Evolutionary conservation across 2,329 filamentous ascomycete genomes (phyloP).

Genomic region (Coniella vitis): DNA sequence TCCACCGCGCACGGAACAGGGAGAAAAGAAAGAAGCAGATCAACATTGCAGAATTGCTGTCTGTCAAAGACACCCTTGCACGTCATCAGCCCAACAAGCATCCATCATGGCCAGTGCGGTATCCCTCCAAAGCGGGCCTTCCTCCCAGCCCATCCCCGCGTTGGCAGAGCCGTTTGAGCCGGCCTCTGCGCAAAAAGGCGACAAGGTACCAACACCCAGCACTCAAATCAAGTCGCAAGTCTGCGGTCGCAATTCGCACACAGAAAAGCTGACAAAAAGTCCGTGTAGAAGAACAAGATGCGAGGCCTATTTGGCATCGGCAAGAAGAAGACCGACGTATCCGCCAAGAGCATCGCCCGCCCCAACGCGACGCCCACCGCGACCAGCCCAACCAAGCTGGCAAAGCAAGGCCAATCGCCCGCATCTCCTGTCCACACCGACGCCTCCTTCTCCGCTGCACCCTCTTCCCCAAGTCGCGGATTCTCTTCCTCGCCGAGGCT

Average conservation of each 20-base stretch:
- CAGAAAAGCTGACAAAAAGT: constrained; percentile 11
- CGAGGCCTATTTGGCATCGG: constrained; percentile 54
- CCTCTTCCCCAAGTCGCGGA: constrained; percentile 59
- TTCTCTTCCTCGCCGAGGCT: constrained; percentile 67
- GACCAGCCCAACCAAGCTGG: constrained; percentile 19
- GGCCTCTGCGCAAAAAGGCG: constrained; percentile 18
- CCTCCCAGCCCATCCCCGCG: constrained; percentile 22
- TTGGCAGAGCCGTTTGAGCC: constrained; percentile 21
- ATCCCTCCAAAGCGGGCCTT: constrained; percentile 23
- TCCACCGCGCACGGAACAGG: no score
- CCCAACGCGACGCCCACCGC: constrained; percentile 28
- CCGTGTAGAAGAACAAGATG: constrained; percentile 39
- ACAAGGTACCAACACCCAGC: constrained; percentile 28
- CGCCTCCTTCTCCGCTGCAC: constrained; percentile 34
- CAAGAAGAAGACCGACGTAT: constrained; percentile 52
- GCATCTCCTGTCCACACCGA: constrained; percentile 28
- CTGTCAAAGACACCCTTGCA: constrained; percentile 5
- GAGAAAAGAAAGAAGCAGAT: no score
- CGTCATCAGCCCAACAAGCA: constrained; percentile 1
- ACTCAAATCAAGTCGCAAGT: constrained; percentile 20
- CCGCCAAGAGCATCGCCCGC: constrained; percentile 28
- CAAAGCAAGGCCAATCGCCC: constrained; percentile 25
- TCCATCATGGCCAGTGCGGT: constrained; percentile 24
- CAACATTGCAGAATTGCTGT: no score
- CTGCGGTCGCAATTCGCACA: constrained; percentile 17